These are phyloP conservation scores for Pelagophyceae sp. DNA, from an alignment of 352 stramenopile species.

Conservation along the genomic window DNA sequence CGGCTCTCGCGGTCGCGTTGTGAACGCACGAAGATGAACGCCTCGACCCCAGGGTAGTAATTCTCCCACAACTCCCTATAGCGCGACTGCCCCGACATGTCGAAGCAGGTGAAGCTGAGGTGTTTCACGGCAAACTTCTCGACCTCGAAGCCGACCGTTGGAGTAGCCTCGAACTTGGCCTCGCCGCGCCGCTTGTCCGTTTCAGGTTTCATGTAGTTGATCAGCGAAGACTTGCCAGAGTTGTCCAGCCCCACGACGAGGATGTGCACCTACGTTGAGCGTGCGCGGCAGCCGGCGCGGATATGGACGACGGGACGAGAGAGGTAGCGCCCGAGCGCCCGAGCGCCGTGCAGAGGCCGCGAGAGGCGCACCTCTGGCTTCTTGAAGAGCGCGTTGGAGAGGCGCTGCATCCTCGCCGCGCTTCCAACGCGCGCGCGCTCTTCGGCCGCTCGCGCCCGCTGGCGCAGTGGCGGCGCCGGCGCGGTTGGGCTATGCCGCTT, in stretches of 20 bases:
- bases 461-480: too few species aligned
- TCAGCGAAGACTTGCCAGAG: conserved; percentile 71
- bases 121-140: conserved; percentile 69
- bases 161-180: conserved; percentile 59
- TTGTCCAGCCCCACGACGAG: conserved; percentile 71
- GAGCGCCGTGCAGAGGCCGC: too few species aligned
- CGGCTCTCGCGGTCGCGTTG: too few species aligned
- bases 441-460: too few species aligned
- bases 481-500: too few species aligned
- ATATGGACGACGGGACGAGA: not conserved
- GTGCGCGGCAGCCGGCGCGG: too few species aligned
- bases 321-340: too few species aligned
- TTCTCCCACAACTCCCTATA: conserved; percentile 71
- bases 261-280: conserved; percentile 30
- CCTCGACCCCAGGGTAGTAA: conserved; percentile 65
- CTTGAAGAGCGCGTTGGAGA: not conserved
- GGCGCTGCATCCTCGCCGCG: not conserved
- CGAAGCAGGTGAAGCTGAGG: conserved; percentile 69
- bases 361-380: not conserved
- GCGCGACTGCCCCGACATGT: conserved; percentile 69
- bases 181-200: conserved; percentile 34
- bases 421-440: too few species aligned
- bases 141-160: conserved; percentile 70
- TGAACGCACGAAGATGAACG: too few species aligned
- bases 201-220: conserved; percentile 71